Evolutionary conservation across 352 stramenopile genomes (phyloP), one percentile per base, ranked within the genome.

Genomic region (Globisporangium rhizosaccharum): DNA sequence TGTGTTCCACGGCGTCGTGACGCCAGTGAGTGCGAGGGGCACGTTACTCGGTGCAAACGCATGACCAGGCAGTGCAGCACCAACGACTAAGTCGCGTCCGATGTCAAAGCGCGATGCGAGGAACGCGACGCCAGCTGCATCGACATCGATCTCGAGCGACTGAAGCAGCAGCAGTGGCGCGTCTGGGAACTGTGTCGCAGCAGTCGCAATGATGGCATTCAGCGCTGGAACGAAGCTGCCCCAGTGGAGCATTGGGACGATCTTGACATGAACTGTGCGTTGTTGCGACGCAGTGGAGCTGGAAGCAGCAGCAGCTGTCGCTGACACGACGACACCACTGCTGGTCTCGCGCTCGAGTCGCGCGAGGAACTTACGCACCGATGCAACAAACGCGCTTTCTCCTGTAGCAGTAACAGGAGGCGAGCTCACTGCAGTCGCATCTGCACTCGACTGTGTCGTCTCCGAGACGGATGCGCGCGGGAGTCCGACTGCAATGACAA

Each of bases 1-100:
- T 30, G 96, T 99, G 73, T 99, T 98, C 96, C 96, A 99, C 10
- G 96, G 95, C 58, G 79, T 90, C 26, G 95, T 98, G 55, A 86
- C 63, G 10, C 94, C 96, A 47, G 74, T 92, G 37, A 98, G 79
- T 57, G 76, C 59, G 26, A 91, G 56, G 2, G 70, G 67, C 56
- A 87, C 65, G 2, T 63, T 61, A 7, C 62, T 30, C 5, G 74
- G 69, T n/a, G 71, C 47, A 57, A 90, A 89, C 12, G 66, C 58
- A 56, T 94, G 84, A 18, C 93, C 91, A 52, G 89, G 85, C 25
- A 98, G 74, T 18, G 76, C 87, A 3, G 92, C 90, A 17, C 96
- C 96, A 10, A 96, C 87, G 6, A 98, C 96, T 4, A 98, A 74
- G 45, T 96, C 86, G 12, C 54, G 56, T 33, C 70, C 80, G 5